A percentile compares a stretch with the other conserved stretches of the same genome.
phyloP scores from a whole-genome alignment of 2,329 filamentous ascomycete species.

The Pyrenochaeta sp. region DNA sequence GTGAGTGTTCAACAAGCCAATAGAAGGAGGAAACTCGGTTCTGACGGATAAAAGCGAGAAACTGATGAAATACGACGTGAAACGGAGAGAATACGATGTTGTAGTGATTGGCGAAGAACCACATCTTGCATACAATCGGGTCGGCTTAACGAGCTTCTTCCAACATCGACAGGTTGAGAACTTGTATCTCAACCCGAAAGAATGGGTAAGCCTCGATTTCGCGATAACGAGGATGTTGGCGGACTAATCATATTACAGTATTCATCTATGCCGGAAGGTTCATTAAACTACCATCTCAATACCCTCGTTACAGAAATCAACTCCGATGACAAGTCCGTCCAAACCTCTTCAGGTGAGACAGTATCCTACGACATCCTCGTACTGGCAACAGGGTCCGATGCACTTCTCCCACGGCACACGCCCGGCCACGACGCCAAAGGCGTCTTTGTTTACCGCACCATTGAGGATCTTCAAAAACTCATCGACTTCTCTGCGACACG shows the following conservation, averaged over 20 bases:
- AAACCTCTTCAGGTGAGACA: conserved; percentile 72
- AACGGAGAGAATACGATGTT: conserved; percentile 78
- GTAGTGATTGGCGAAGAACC: conserved; percentile 88
- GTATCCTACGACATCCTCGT: conserved; percentile 83
- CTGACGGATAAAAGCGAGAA: conserved; percentile 73
- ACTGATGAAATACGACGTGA: conserved; percentile 82
- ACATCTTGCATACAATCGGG: conserved; percentile 89
- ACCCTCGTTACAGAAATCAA: conserved; percentile 75
- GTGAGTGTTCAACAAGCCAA: conserved; percentile 60
- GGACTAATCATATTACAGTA: conserved; percentile 61
- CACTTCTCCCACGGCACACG: conserved; percentile 74
- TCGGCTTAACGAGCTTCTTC: conserved; percentile 89
- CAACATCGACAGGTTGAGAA: conserved; percentile 85
- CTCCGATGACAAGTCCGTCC: conserved; percentile 70
- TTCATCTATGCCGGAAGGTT: conserved; percentile 69
- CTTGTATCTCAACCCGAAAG: conserved; percentile 83
- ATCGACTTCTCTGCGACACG: conserved; percentile 75
- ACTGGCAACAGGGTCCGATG: conserved; percentile 86
- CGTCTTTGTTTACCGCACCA: conserved; percentile 89
- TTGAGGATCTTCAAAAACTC: conserved; percentile 79
- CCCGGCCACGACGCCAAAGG: conserved; percentile 82
- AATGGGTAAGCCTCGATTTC: conserved; percentile 69
- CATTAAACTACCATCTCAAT: conserved; percentile 78
- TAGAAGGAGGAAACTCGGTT: background rate
- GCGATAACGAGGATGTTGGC: background rate